Percentiles rank a stretch among this genome's conserved stretches.
phyloP scores from a whole-genome alignment of 2,329 filamentous ascomycete genomes.

The Paraconiothyrium brasiliense region DNA sequence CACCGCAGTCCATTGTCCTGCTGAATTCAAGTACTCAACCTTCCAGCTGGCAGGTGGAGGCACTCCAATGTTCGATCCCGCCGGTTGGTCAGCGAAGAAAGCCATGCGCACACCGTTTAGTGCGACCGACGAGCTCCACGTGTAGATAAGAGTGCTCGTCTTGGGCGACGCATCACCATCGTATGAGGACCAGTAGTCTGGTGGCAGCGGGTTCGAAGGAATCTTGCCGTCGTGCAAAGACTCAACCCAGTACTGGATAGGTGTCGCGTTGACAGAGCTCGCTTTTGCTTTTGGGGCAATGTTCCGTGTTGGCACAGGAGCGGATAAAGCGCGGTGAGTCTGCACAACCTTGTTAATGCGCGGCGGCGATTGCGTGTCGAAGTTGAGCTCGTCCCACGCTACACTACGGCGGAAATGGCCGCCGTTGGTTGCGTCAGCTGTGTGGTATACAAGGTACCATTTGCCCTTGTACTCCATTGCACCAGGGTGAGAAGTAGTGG shows the following conservation, averaged over 20 bases:
- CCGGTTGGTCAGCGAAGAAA: slow-evolving; percentile 25
- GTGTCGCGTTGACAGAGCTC: slow-evolving; percentile 34
- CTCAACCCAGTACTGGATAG: slow-evolving; percentile 52
- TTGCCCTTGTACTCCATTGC: slow-evolving; percentile 40
- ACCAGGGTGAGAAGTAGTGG: slow-evolving; percentile 52
- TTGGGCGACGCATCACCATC: slow-evolving; percentile 41
- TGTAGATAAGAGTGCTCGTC: slow-evolving; percentile 43
- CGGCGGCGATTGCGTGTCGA: slow-evolving; percentile 35
- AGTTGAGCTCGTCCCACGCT: slow-evolving; percentile 48
- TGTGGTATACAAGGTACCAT: slow-evolving; percentile 50
- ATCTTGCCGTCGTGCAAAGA: slow-evolving; percentile 47
- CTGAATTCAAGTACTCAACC: slow-evolving; percentile 21
- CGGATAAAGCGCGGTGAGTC: slow-evolving; percentile 35
- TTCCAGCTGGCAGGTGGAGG: slow-evolving; percentile 26
- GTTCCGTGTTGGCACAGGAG: slow-evolving; percentile 42
- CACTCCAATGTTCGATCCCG: slow-evolving; percentile 22
- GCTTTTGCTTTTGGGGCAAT: slow-evolving; percentile 41
- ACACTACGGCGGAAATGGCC: slow-evolving; percentile 51
- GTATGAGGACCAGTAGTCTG: slow-evolving; percentile 53
- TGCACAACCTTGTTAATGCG: slow-evolving; percentile 42
- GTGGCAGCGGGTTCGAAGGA: slow-evolving; percentile 44
- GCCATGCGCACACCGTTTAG: slow-evolving; percentile 30
- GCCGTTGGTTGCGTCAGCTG: slow-evolving; percentile 46
- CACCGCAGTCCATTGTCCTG: slow-evolving; percentile 26
- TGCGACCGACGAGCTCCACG: slow-evolving; percentile 40